Percentiles rank a stretch among this genome's conserved stretches.
phyloP scores from a whole-genome alignment of 2,329 filamentous ascomycete genomes.

The Chaetomium sp. region DNA sequence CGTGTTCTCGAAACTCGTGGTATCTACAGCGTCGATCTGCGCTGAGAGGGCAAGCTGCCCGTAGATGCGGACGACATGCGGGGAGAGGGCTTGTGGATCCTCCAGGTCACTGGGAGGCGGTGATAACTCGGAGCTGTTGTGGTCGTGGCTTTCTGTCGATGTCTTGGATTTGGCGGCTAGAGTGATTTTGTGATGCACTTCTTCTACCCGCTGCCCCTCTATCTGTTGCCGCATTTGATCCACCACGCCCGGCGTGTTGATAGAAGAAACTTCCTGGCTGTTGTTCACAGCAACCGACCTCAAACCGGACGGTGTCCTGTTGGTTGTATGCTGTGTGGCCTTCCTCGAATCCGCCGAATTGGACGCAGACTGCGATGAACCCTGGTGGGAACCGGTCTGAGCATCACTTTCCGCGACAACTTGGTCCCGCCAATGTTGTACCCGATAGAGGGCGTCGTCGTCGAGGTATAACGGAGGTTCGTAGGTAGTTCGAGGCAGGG shows the following conservation, averaged over 20 bases:
- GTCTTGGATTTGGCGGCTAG: neutral
- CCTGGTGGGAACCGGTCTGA: neutral
- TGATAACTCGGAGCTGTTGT: neutral
- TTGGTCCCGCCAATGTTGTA: slow-evolving; percentile 13
- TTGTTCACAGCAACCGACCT: neutral
- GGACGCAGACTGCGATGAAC: neutral
- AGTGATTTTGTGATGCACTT: neutral
- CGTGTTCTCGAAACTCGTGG: neutral
- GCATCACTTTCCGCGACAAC: slow-evolving; percentile 6
- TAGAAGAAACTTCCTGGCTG: too few relatives aligned
- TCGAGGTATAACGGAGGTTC: slow-evolving; percentile 8
- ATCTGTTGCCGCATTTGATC: too few relatives aligned
- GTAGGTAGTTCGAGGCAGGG: neutral
- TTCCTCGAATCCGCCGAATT: slow-evolving; percentile 7
- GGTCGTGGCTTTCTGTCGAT: neutral
- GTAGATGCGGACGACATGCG: neutral
- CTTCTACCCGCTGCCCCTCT: neutral
- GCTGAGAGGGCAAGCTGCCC: neutral
- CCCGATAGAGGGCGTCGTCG: slow-evolving; percentile 4
- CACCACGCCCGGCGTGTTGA: neutral
- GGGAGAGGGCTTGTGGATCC: neutral
- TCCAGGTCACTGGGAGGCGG: neutral
- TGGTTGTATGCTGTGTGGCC: slow-evolving; percentile 7
- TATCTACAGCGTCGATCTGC: neutral
- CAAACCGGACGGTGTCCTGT: neutral